These are phyloP conservation scores for Geranium brycei DNA, from an alignment of 345 rosid genomes.

Conservation along the genomic window DNA sequence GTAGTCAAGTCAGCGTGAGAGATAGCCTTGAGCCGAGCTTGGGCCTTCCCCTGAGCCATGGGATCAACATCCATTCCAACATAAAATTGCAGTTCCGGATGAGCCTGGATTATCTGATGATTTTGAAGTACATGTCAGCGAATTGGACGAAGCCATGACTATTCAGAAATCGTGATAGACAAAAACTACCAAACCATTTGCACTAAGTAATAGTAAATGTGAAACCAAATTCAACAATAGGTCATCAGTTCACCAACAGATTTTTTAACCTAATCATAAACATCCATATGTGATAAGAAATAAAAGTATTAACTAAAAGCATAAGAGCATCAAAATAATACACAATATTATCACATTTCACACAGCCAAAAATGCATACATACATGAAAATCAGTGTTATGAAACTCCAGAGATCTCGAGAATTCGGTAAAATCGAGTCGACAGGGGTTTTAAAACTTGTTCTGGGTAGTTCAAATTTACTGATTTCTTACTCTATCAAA, in stretches of 20 bases:
- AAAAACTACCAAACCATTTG: no score
- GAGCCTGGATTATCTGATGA: conserved; percentile 53
- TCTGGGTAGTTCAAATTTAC: no score
- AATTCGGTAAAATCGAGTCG: no score
- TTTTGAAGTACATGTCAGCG: not conserved
- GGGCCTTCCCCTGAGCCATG: conserved; percentile 49
- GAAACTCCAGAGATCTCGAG: no score
- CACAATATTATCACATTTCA: not conserved
- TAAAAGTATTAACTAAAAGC: not conserved
- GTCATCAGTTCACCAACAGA: not conserved
- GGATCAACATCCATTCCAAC: conserved; percentile 95
- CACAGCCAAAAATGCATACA: not conserved
- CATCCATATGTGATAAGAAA: not conserved
- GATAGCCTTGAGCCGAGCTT: conserved; percentile 28
- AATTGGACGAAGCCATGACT: not conserved
- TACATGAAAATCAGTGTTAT: no score
- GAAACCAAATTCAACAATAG: not conserved
- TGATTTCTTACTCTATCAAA: no score
- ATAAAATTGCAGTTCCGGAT: conserved; percentile 47
- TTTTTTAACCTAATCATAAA: no score
- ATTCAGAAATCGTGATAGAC: not conserved
- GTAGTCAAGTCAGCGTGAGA: conserved; percentile 32
- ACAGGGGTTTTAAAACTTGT: no score
- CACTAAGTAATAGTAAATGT: not conserved
- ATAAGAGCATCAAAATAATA: not conserved